phyloP scores from a whole-genome alignment of 2,329 filamentous ascomycete species.

The Fusarium temperatum region DNA sequence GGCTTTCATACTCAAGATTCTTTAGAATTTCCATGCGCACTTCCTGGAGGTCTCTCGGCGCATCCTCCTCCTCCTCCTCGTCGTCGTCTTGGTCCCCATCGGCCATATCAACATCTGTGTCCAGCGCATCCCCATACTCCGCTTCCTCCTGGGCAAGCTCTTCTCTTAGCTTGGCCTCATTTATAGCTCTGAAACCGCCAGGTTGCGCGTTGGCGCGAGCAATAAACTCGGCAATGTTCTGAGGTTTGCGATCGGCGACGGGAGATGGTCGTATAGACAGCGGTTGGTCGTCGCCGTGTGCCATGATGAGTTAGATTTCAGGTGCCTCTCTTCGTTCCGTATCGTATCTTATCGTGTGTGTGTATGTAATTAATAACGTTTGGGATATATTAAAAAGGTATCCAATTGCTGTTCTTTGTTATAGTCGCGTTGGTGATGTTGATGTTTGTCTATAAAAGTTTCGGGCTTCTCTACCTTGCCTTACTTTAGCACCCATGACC shows the following conservation, averaged over 20 bases:
- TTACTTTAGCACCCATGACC: slow-evolving; percentile 10
- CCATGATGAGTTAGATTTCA: slow-evolving; percentile 39
- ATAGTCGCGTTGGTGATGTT: not conserved
- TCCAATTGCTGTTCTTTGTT: not conserved
- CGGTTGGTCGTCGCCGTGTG: slow-evolving; percentile 46
- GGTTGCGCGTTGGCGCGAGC: slow-evolving; percentile 79
- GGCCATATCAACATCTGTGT: slow-evolving; percentile 57
- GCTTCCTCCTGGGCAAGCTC: slow-evolving; percentile 65
- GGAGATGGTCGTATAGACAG: slow-evolving; percentile 56
- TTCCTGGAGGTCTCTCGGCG: slow-evolving; percentile 56
- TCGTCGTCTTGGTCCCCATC: slow-evolving; percentile 56
- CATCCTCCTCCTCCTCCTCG: slow-evolving; percentile 47
- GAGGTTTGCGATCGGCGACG: slow-evolving; percentile 63
- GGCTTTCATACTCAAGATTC: slow-evolving; percentile 63
- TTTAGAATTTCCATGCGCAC: slow-evolving; percentile 67
- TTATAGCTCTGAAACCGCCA: slow-evolving; percentile 83
- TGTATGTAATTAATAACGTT: not conserved
- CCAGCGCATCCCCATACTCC: slow-evolving; percentile 54
- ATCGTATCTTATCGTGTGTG: not conserved
- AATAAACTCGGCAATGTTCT: slow-evolving; percentile 78
- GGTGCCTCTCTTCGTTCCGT: not conserved
- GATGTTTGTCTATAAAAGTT: slow-evolving; percentile 1
- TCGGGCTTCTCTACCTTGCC: not conserved
- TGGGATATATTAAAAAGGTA: not conserved
- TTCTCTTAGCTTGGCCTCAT: slow-evolving; percentile 74